Percentiles rank a stretch among this genome's conserved stretches.
Conservation (phyloP, 2,329 filamentous ascomycete genomes). For the Aurifilum marmelostoma region DNA sequence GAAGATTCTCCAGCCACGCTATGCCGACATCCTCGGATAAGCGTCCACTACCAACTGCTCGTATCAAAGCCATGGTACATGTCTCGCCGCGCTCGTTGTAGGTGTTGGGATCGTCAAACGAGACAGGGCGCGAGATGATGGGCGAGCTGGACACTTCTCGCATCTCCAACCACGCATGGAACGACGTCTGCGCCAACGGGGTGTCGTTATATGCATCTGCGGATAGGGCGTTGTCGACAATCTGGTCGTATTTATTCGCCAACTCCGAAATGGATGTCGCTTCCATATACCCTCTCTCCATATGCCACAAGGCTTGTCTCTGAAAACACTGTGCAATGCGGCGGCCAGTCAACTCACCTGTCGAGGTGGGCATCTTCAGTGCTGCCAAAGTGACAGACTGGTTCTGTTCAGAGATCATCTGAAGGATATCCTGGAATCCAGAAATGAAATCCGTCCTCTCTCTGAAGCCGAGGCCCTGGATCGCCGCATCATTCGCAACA, state of each 20-base stretch:
- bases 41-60: conserved; percentile 1
- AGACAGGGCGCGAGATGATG: conserved; percentile 9
- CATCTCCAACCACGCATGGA: conserved; percentile 2
- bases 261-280: conserved; percentile 5
- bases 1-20: conserved; percentile 9
- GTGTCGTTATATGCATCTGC: not conserved
- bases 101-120: conserved; percentile 11
- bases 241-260: not conserved
- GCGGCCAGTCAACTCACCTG: conserved; percentile 1
- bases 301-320: conserved; percentile 11
- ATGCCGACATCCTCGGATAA: conserved; percentile 3
- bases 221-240: not conserved
- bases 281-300: conserved; percentile 10
- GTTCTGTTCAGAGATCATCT: conserved; percentile 9
- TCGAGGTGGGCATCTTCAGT: conserved; percentile 3
- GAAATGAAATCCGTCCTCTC: conserved; percentile 10
- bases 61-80: conserved; percentile 3
- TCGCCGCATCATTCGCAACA: not conserved
- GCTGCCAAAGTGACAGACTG: conserved; percentile 7
- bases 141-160: not conserved
- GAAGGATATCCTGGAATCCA: conserved; percentile 6
- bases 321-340: conserved; percentile 1
- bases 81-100: conserved; percentile 6
- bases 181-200: conserved; percentile 2
- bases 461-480: not conserved